phyloP scores from a whole-genome alignment of 805 yeast genomes.

The Groenewaldozyma tartarivorans region DNA sequence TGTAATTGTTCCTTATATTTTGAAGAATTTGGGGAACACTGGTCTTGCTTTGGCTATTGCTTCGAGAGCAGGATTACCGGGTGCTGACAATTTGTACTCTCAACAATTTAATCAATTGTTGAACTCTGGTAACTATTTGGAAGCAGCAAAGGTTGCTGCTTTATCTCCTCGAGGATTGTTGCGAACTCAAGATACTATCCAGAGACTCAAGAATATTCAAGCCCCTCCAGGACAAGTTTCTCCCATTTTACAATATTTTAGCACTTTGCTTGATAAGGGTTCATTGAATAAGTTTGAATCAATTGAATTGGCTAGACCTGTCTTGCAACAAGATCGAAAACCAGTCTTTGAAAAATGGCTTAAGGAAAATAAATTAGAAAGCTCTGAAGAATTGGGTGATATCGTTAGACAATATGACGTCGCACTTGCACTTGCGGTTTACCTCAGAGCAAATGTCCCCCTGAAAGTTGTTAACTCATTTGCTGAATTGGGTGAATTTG shows the following conservation, averaged over 20 bases:
- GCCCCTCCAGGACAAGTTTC: slow-evolving; percentile 92
- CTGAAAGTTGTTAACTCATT: slow-evolving; percentile 83
- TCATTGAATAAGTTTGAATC: slow-evolving; percentile 88
- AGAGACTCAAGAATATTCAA: slow-evolving; percentile 81
- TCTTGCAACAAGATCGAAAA: slow-evolving; percentile 88
- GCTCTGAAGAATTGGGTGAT: slow-evolving; percentile 97
- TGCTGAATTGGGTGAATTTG: slow-evolving; percentile 95
- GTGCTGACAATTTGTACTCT: slow-evolving; percentile 84
- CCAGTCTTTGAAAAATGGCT: slow-evolving; percentile 94
- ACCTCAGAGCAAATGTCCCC: slow-evolving; percentile 72
- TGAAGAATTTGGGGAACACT: slow-evolving; percentile 78
- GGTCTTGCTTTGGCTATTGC: slow-evolving; percentile 81
- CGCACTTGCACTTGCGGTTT: slow-evolving; percentile 82
- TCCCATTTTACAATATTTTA: slow-evolving; percentile 87
- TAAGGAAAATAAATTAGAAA: slow-evolving; percentile 86
- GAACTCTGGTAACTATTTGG: slow-evolving; percentile 74
- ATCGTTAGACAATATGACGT: slow-evolving; percentile 81
- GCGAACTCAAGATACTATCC: slow-evolving; percentile 90
- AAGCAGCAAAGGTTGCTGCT: slow-evolving; percentile 96
- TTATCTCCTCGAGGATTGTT: slow-evolving; percentile 70
- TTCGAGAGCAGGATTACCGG: slow-evolving; percentile 92
- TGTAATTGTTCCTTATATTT: slow-evolving; percentile 79
- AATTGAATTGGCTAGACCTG: slow-evolving; percentile 90
- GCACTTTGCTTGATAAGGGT: slow-evolving; percentile 85
- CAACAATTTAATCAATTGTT: slow-evolving; percentile 87